Evolutionary conservation across 768 basidiomycete species (phyloP).

Genomic region (Pisolithus albus): DNA sequence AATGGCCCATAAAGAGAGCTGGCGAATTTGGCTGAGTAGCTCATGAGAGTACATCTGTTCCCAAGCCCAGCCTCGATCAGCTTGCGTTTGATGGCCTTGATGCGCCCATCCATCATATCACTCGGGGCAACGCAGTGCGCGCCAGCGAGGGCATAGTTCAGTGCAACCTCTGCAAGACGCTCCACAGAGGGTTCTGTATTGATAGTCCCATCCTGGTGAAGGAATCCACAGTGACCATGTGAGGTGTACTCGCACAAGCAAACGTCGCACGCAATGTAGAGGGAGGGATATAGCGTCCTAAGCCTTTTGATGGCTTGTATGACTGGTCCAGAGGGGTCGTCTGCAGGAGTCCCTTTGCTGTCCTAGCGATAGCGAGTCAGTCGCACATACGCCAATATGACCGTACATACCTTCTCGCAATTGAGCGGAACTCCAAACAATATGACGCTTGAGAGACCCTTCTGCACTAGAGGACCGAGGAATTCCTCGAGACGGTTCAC

Average conservation of each 20-base stretch:
- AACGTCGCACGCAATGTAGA: constrained; percentile 92
- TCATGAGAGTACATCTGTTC: constrained; percentile 90
- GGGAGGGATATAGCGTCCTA: constrained; percentile 64
- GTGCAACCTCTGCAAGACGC: constrained; percentile 89
- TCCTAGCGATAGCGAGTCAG: constrained; percentile 48
- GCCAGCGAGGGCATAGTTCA: constrained; percentile 90
- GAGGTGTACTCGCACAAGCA: constrained; percentile 99
- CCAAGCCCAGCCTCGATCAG: constrained; percentile 80
- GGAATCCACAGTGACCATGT: constrained; percentile 91
- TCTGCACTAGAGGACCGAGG: constrained; percentile 78
- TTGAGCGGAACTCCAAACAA: constrained; percentile 87
- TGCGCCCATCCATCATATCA: constrained; percentile 99
- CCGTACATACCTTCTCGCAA: constrained; percentile 58
- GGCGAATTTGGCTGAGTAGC: constrained; percentile 97
- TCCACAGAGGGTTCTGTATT: constrained; percentile 68
- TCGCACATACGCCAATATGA: background rate
- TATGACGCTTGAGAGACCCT: constrained; percentile 88
- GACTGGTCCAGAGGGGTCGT: constrained; percentile 85
- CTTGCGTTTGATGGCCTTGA: constrained; percentile 80
- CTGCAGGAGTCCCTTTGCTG: constrained; percentile 75
- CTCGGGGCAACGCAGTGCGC: constrained; percentile 98
- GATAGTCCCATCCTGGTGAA: constrained; percentile 70
- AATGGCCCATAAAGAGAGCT: constrained; percentile 95
- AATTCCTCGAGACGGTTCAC: constrained; percentile 88
- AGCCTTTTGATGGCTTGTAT: constrained; percentile 86